Evolutionary conservation across 1,284 basidiomycete genomes (phyloP), one percentile per base, ranked within the genome.

Genomic region (Irpex sp.): DNA sequence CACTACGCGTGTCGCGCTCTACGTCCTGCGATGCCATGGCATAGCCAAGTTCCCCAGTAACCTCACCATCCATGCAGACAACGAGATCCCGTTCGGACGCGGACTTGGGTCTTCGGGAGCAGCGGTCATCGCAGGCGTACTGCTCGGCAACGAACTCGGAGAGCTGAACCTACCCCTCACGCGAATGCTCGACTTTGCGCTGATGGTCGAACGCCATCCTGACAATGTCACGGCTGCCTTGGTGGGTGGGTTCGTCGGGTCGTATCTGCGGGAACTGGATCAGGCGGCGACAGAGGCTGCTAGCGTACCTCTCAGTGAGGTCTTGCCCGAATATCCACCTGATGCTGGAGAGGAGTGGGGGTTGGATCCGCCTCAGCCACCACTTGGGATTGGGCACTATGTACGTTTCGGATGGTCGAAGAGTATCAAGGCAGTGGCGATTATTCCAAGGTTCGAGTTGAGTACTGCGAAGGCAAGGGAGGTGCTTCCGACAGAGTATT

Each of bases 151-250:
- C 74, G 83, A 88, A 17, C 81, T 99, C 11, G 97, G 94, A 13
- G 69, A 86, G 57, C 83, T 99, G 65, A 74, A 82, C 26, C 85
- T 99, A 11, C 74, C 89, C 15, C 82, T 78, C 37, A 84, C 84
- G 59, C 87, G 97, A 34, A 81, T 97, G 70, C 85, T 99, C 63
- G 97, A 99, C 78, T 97, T 95, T 74, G 96, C 97, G 1, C 84
- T 99, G 63, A 99, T 99, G 97, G 96, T 99, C 71, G 97, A 99
- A 77, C 86, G 97, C 8, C 97, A 99, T 76, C 97, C 97, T 6
- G 97, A 99, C 79, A 99, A 99, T 75, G 97, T 99, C 68, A 97
- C 97, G 0, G 97, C 97, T 0, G 97, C 97, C 0, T 86, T 99
- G 40, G 85, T 98, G 37, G 97, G 97, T 48, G 97, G 97, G 0